Conservation (phyloP, 352 stramenopile species). For the Phytophthora pisi region DNA sequence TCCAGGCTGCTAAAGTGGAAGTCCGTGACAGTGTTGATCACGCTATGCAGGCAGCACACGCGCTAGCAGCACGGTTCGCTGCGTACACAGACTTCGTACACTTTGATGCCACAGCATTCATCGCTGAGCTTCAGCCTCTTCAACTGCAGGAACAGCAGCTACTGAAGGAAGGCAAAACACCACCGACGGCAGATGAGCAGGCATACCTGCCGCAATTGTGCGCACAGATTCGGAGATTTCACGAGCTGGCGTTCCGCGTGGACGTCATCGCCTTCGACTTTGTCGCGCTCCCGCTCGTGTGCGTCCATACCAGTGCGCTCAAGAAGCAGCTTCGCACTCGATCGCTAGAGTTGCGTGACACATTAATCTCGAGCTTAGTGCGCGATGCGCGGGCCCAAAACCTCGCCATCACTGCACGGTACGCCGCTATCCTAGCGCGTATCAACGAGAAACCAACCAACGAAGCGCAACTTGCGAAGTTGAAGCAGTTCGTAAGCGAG, state of each 20-base stretch:
- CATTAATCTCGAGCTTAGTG: constrained; percentile 84
- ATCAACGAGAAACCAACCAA: constrained; percentile 94
- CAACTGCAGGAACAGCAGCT: constrained; percentile 42
- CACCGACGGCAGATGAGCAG: constrained; percentile 18
- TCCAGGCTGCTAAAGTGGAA: constrained; percentile 57
- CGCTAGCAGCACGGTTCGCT: constrained; percentile 73
- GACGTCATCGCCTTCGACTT: constrained; percentile 76
- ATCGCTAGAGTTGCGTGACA: constrained; percentile 75
- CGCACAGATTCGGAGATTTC: constrained; percentile 76
- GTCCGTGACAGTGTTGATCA: constrained; percentile 60
- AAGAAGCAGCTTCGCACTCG: constrained; percentile 76
- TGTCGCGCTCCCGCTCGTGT: constrained; percentile 81
- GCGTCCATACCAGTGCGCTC: constrained; percentile 64
- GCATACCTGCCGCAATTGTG: constrained; percentile 59
- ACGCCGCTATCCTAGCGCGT: constrained; percentile 86
- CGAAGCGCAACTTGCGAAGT: constrained; percentile 89
- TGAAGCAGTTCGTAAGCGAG: constrained; percentile 90
- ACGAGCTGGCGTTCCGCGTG: constrained; percentile 65
- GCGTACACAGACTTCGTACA: constrained; percentile 84
- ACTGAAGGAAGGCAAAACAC: constrained; percentile 25
- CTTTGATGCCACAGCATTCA: constrained; percentile 82
- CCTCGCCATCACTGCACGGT: constrained; percentile 87
- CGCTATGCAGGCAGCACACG: constrained; percentile 70
- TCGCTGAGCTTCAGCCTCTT: constrained; percentile 59
- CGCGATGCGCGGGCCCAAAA: constrained; percentile 82